A percentile compares a stretch with the other conserved stretches of the same genome.
Conservation (phyloP, 768 basidiomycete genomes). For the Flagelloscypha sp. region DNA sequence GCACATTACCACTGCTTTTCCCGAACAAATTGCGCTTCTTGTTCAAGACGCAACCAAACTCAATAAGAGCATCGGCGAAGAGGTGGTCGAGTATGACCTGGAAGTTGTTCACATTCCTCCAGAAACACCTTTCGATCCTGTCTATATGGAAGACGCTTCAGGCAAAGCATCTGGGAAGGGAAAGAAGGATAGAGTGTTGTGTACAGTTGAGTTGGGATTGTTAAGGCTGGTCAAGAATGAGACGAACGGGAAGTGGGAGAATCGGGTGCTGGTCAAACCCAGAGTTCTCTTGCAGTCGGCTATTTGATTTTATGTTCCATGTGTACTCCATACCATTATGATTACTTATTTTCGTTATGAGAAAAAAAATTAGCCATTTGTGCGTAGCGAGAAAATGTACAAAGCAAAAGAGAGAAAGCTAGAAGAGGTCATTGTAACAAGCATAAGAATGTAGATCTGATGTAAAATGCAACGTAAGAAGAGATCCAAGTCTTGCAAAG, state of each 20-base stretch:
- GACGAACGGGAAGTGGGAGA: conserved; percentile 42
- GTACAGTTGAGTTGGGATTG: conserved; percentile 54
- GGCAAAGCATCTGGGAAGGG: conserved; percentile 8
- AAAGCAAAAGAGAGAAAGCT: too few relatives aligned
- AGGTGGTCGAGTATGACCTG: conserved; percentile 48
- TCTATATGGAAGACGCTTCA: conserved; percentile 41
- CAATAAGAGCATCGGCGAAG: conserved; percentile 52
- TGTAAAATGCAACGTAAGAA: too few relatives aligned
- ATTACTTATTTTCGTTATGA: too few relatives aligned
- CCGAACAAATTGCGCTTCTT: conserved; percentile 32
- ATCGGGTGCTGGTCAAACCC: conserved; percentile 41
- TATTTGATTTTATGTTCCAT: too few relatives aligned
- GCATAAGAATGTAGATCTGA: too few relatives aligned
- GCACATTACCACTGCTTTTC: conserved; percentile 34
- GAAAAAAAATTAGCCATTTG: too few relatives aligned
- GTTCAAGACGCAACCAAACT: conserved; percentile 39
- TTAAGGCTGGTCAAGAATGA: conserved; percentile 26
- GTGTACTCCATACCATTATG: too few relatives aligned
- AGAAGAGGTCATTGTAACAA: too few relatives aligned
- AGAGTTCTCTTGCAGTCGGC: conserved; percentile 49
- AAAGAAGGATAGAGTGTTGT: conserved; percentile 29
- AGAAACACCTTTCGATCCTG: conserved; percentile 30
- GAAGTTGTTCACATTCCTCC: conserved; percentile 40
- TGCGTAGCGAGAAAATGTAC: too few relatives aligned
- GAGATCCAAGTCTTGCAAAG: too few relatives aligned